These are phyloP conservation scores for Talaromyces nanjingensis DNA, from an alignment of 495 filamentous ascomycete genomes.

Conservation along the genomic window DNA sequence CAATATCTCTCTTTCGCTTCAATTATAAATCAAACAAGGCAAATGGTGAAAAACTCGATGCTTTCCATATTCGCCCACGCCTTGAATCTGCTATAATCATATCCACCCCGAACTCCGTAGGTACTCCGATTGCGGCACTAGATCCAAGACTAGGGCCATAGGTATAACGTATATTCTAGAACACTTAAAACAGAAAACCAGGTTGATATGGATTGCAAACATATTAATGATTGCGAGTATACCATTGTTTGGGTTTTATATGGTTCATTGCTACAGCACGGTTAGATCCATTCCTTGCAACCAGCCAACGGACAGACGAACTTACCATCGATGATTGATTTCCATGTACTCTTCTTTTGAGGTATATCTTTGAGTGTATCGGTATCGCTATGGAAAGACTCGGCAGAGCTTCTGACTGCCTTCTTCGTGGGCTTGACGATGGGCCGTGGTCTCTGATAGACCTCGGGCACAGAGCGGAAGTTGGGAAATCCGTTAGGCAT, in stretches of 20 bases:
- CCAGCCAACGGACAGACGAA: neutral
- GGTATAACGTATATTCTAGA: neutral
- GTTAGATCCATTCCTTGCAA: neutral
- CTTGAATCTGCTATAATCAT: neutral
- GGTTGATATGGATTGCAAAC: neutral
- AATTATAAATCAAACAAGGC: neutral
- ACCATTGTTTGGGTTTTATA: neutral
- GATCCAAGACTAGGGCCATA: neutral
- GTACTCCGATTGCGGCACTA: neutral
- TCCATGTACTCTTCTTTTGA: neutral
- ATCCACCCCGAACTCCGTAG: neutral
- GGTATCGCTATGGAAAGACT: constrained; percentile 7
- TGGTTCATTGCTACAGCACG: neutral
- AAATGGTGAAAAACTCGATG: neutral
- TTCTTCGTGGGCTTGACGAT: neutral
- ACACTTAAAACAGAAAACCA: neutral
- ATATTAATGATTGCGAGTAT: neutral
- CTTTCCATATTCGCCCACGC: neutral
- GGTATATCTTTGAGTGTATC: constrained; percentile 1
- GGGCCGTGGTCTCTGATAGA: constrained; percentile 3
- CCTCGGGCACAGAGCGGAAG: constrained; percentile 5
- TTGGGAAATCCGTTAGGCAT: constrained; percentile 9
- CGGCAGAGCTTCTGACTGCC: neutral
- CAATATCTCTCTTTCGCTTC: neutral
- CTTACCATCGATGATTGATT: constrained; percentile 3